Base-by-base conservation (phyloP, 176 grass and related monocot genomes). In the Aegilops speltoides region DNA sequence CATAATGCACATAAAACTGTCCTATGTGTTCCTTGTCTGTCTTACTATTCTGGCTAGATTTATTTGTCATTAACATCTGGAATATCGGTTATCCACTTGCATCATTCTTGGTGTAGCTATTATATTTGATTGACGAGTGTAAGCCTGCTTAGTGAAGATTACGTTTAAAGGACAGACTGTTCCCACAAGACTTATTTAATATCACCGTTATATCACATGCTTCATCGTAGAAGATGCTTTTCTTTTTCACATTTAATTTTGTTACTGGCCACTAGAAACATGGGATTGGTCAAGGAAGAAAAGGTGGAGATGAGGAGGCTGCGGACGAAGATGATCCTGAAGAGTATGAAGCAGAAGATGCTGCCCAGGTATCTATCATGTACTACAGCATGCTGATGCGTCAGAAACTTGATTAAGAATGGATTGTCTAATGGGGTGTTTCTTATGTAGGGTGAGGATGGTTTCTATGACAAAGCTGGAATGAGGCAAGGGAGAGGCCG, bases 401-500 rank as follows among this genome's bases (percentile, higher is more conserved):
- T 50, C 8, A 66, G 60, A 63, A 75, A 38, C 29, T 19, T 77
- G 24, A 33, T 76, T 7, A 68, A 76, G 15, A 4, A 61, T 77
- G n/a, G 5, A 38, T 76, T 60, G 54, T 80, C 70, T 70, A 75
- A 85, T 5, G 6, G 17, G 0, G 8, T 32, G 24, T 84, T n/a
- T 84, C 56, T 48, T 54, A 19, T 7, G 68, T 16, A 95, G 94
- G 84, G 41, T 12, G 89, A 91, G 46, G 91, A 93, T 76, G 80
- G 81, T 38, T 87, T 7, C 33, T 29, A 64, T 68, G 93, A 91
- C 37, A 93, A 89, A 84, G 78, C 57, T 33, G 88, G 84, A 85
- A 43, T 65, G 62, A 83, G 63, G 73, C 88, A 86, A 6, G 90
- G 80, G 12, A 91, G 91, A 67, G 93, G 93, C 6, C 23, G 89